Percentiles rank a stretch among this genome's conserved stretches.
phyloP scores from a whole-genome alignment of 495 filamentous ascomycete species.

The Xylaria flabelliformis region DNA sequence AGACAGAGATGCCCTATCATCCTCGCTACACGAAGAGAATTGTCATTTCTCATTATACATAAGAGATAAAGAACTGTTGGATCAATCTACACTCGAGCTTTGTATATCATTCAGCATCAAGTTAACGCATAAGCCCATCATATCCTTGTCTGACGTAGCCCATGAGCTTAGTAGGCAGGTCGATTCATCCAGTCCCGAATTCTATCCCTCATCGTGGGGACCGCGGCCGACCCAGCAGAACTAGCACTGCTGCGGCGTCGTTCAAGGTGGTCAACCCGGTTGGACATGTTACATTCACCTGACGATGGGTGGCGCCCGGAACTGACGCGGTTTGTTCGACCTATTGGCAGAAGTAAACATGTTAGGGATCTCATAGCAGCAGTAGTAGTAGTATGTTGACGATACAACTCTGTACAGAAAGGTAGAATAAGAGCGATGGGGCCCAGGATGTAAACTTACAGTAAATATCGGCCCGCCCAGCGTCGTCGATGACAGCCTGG shows the following conservation, averaged over 20 bases:
- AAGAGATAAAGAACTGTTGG: not conserved
- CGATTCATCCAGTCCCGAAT: constrained; percentile 37
- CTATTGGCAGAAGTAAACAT: constrained; percentile 19
- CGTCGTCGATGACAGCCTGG: constrained; percentile 41
- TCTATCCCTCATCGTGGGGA: constrained; percentile 33
- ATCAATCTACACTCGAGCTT: not conserved
- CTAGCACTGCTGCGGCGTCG: constrained; percentile 38
- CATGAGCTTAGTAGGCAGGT: constrained; percentile 33
- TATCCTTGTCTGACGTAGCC: not conserved
- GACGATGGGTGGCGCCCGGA: constrained; percentile 36
- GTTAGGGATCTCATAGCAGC: not conserved
- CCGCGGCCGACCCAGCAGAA: not conserved
- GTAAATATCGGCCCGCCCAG: constrained; percentile 39
- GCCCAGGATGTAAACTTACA: constrained; percentile 30
- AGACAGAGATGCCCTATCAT: not conserved
- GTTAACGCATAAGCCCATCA: not conserved
- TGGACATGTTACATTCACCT: constrained; percentile 36
- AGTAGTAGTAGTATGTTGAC: constrained; percentile 6
- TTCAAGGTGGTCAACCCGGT: constrained; percentile 36
- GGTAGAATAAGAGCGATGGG: not conserved
- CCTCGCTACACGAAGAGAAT: not conserved
- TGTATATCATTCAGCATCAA: not conserved
- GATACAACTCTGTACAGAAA: not conserved
- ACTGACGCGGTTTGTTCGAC: constrained; percentile 41
- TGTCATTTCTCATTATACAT: not conserved